These are phyloP conservation scores for Microdochium trichocladiopsis DNA, from an alignment of 2,329 filamentous ascomycete genomes.

Conservation along the genomic window DNA sequence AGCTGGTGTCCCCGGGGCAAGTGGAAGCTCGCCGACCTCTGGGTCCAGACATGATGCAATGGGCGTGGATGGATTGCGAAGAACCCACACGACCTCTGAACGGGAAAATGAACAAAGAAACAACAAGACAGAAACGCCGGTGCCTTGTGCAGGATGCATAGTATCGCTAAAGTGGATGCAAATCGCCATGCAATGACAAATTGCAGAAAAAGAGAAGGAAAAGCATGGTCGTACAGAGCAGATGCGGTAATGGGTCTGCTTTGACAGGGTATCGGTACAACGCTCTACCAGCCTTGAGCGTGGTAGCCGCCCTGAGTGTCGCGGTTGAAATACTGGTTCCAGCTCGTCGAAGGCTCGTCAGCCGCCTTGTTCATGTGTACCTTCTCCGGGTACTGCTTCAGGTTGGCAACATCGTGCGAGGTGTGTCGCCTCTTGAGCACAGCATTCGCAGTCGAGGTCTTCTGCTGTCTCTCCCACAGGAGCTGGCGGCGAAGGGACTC, in stretches of 20 bases:
- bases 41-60: constrained; percentile 4
- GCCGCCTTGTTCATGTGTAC: constrained; percentile 44
- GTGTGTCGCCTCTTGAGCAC: constrained; percentile 87
- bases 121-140: constrained; percentile 20
- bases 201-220: constrained; percentile 5
- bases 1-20: constrained; percentile 13
- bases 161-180: constrained; percentile 21
- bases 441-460: constrained; percentile 80
- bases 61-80: constrained; percentile 6
- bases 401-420: constrained; percentile 81
- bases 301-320: constrained; percentile 77
- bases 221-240: constrained; percentile 19
- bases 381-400: constrained; percentile 72
- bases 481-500: constrained; percentile 88
- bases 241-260: constrained; percentile 11
- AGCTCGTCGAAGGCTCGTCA: constrained; percentile 58
- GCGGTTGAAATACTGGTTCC: constrained; percentile 80
- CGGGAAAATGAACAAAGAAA: constrained; percentile 10
- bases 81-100: constrained; percentile 6
- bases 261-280: no score
- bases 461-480: constrained; percentile 92
- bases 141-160: constrained; percentile 20
- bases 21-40: constrained; percentile 12
- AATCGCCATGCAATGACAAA: constrained; percentile 22
- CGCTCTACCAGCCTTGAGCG: constrained; percentile 67